Conservation (phyloP, 345 rosid genomes). For the Lepidium aucheri region DNA sequence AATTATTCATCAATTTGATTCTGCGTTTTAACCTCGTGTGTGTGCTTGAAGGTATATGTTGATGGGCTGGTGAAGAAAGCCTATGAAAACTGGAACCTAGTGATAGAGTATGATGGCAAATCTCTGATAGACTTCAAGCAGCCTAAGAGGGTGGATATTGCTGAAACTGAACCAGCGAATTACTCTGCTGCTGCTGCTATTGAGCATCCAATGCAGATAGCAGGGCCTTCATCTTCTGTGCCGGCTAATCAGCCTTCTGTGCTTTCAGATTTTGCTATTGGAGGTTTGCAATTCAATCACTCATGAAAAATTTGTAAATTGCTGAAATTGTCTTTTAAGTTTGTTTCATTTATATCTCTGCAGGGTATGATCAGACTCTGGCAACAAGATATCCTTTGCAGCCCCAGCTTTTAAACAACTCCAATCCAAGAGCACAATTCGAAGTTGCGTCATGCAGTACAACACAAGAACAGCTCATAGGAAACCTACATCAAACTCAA, state of each 20-base stretch:
- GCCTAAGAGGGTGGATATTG: constrained; percentile 39
- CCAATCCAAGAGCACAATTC: constrained; percentile 45
- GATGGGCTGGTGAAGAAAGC: constrained; percentile 89
- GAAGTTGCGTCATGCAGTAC: constrained; percentile 32
- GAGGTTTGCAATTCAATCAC: constrained; percentile 39
- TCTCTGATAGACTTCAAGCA: constrained; percentile 65
- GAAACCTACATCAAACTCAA: constrained; percentile 38
- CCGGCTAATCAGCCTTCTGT: constrained; percentile 43
- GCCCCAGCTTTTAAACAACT: constrained; percentile 45
- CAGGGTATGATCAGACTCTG: constrained; percentile 52
- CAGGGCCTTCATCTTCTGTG: constrained; percentile 40
- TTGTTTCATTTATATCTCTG: neutral
- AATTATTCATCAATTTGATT: neutral
- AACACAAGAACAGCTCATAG: constrained; percentile 39
- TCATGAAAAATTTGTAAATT: neutral
- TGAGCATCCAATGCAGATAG: constrained; percentile 50
- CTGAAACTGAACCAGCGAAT: constrained; percentile 40
- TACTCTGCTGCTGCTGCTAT: constrained; percentile 36
- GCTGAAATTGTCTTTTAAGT: neutral
- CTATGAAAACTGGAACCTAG: constrained; percentile 85
- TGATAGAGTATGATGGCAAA: constrained; percentile 85
- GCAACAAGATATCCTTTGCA: constrained; percentile 42
- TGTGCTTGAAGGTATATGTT: constrained; percentile 61
- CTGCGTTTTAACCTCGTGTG: neutral
- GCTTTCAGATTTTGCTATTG: constrained; percentile 43